These are phyloP conservation scores for Solanum appendiculatum DNA, from an alignment of 257 asterid genomes.

Conservation along the genomic window DNA sequence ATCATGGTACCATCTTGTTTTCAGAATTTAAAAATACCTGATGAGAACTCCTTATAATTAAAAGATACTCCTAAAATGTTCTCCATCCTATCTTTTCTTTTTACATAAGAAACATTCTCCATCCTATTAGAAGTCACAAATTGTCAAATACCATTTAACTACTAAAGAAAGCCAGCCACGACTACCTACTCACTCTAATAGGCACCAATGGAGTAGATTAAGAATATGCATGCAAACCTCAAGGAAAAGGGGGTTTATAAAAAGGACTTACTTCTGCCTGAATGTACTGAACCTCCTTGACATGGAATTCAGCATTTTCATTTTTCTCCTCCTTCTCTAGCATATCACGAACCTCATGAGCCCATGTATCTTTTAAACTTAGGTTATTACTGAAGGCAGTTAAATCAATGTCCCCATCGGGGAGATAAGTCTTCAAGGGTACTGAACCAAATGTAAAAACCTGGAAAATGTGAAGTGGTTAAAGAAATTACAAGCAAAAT, in stretches of 20 bases:
- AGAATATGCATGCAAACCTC: not conserved
- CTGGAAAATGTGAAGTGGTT: slow-evolving; percentile 14
- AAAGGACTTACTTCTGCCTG: slow-evolving; percentile 78
- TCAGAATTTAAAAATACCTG: not conserved
- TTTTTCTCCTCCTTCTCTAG: slow-evolving; percentile 85
- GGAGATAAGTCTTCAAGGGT: slow-evolving; percentile 89
- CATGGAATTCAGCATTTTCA: slow-evolving; percentile 84
- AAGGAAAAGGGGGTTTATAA: not conserved
- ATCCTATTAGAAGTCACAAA: not conserved
- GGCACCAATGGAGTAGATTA: not conserved
- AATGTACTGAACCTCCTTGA: slow-evolving; percentile 97
- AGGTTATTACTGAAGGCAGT: slow-evolving; percentile 73
- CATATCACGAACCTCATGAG: slow-evolving; percentile 79
- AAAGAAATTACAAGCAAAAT: not conserved
- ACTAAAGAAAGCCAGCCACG: not conserved
- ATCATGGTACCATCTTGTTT: not conserved
- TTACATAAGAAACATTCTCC: not conserved
- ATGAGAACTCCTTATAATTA: not conserved
- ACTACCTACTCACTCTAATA: not conserved
- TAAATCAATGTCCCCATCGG: slow-evolving; percentile 90
- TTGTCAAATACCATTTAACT: not conserved
- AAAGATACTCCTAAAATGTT: not conserved
- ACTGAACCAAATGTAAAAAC: slow-evolving; percentile 89
- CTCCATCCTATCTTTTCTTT: not conserved
- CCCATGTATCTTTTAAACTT: slow-evolving; percentile 79